Base-by-base conservation (phyloP, 352 stramenopile genomes). In the Globisporangium mamillatum region DNA sequence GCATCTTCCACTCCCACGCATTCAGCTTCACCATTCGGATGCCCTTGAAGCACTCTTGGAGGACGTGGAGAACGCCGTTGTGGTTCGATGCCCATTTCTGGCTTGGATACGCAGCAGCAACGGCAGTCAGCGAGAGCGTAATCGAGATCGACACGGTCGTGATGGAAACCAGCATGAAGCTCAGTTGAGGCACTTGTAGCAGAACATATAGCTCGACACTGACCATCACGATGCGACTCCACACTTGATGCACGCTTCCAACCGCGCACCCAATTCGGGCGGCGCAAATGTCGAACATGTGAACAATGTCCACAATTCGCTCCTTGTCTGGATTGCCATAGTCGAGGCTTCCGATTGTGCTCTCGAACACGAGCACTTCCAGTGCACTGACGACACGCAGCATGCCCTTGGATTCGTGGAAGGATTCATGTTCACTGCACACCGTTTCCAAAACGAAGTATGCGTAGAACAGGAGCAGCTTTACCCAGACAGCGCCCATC, bases 1-100 rank as follows among this genome's bases (percentile, higher is more conserved):
- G 69, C 72, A 94, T 92, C 4, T 84, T 85, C 18, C 60, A 22
- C 66, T 97, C 90, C 86, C 85, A 97, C 10, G 83, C 81, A 76
- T 94, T 93, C 58, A 95, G 93, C 74, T 97, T 97, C 70, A 96
- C 88, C 67, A 87, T 80, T 32, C 83, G 74, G 36, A 90, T 86
- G 14, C 64, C 79, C 24, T 79, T 88, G 72, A 75, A 89, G 58
- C 70, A 84, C 38, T 70, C 73, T 41, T 76, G 73, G 71, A 89
- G 77, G 1, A 84, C 63, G 41, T 82, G 0, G 34, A 41, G 34
- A 12, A 41, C 12, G 8, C 16, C 34, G 8, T 41, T 41, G 34
- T 41, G 34, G 8, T 41, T 41, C 9, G 34, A 41, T 41, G 34
- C 34, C 34, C 34, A 41, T 41, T 41, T 41, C 34, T 41, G 34